These are phyloP conservation scores for Fusarium sp. DNA, from an alignment of 2,329 filamentous ascomycete genomes.

Conservation along the genomic window DNA sequence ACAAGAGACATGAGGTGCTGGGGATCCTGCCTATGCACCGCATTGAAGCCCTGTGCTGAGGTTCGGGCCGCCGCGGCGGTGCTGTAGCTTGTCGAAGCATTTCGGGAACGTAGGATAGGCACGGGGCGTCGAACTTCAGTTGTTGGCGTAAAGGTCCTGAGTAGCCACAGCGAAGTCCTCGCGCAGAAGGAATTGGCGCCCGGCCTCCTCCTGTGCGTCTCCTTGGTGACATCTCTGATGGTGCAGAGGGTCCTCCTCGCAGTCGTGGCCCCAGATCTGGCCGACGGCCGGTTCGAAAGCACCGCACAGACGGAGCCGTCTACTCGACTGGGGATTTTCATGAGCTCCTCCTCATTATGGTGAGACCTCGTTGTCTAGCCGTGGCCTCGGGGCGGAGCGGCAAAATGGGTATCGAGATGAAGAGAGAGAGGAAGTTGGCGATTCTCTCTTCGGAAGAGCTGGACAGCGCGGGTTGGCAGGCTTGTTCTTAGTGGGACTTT, in stretches of 20 bases:
- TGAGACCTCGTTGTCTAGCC: constrained; percentile 36
- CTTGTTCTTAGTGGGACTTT: constrained; percentile 43
- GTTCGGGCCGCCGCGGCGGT: constrained; percentile 43
- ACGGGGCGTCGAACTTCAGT: constrained; percentile 40
- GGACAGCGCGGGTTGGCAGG: constrained; percentile 39
- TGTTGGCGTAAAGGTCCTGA: constrained; percentile 58
- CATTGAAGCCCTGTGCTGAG: constrained; percentile 28
- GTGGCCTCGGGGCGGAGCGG: constrained; percentile 18
- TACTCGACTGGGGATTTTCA: constrained; percentile 73
- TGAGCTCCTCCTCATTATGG: constrained; percentile 70
- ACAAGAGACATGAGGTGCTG: constrained; percentile 69
- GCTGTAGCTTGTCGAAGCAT: constrained; percentile 46
- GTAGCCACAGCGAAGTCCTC: constrained; percentile 58
- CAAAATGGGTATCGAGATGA: neutral
- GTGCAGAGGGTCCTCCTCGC: constrained; percentile 49
- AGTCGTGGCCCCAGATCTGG: constrained; percentile 46
- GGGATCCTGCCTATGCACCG: constrained; percentile 44
- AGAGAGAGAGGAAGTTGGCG: constrained; percentile 39
- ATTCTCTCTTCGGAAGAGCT: constrained; percentile 39
- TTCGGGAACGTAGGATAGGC: constrained; percentile 36
- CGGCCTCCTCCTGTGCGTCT: constrained; percentile 27
- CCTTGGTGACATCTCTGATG: constrained; percentile 33
- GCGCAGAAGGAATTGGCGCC: constrained; percentile 48
- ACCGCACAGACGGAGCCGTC: constrained; percentile 73
- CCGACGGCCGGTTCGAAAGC: constrained; percentile 63